phyloP scores from a whole-genome alignment of 345 rosid species.

The Eutrema heterophyllum region DNA sequence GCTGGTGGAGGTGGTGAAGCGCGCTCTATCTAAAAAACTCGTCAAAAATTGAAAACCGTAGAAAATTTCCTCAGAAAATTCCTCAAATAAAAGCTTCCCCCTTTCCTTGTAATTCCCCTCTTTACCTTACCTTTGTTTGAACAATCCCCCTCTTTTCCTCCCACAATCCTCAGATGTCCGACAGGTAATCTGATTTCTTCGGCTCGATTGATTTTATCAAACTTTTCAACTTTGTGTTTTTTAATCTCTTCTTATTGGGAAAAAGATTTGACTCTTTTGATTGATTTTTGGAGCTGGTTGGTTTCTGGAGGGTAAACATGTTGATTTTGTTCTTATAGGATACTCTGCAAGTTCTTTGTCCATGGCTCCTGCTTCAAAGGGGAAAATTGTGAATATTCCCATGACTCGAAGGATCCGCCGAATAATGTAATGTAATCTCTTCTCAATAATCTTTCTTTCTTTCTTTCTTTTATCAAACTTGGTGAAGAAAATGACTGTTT shows the following conservation, averaged over 20 bases:
- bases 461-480: not conserved
- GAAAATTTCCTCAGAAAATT: not conserved
- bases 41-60: constrained; percentile 19
- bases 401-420: constrained; percentile 62
- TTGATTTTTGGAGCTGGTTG: not conserved
- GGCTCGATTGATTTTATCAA: not conserved
- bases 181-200: constrained; percentile 10
- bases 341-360: constrained; percentile 78
- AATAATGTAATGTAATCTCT: constrained; percentile 47
- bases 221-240: not conserved
- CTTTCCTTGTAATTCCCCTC: constrained; percentile 1
- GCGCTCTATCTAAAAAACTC: constrained; percentile 9
- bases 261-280: not conserved
- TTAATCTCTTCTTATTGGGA: not conserved
- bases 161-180: constrained; percentile 25
- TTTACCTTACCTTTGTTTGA: not conserved
- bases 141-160: not conserved
- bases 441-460: not conserved
- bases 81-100: constrained; percentile 1
- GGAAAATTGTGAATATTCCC: constrained; percentile 87
- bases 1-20: constrained; percentile 17
- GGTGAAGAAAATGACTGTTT: not conserved
- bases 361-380: constrained; percentile 95
- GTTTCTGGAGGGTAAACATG: not conserved
- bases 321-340: constrained; percentile 30